Evolutionary conservation across 1,284 basidiomycete species (phyloP).

Genomic region (Phlebopus sp.): DNA sequence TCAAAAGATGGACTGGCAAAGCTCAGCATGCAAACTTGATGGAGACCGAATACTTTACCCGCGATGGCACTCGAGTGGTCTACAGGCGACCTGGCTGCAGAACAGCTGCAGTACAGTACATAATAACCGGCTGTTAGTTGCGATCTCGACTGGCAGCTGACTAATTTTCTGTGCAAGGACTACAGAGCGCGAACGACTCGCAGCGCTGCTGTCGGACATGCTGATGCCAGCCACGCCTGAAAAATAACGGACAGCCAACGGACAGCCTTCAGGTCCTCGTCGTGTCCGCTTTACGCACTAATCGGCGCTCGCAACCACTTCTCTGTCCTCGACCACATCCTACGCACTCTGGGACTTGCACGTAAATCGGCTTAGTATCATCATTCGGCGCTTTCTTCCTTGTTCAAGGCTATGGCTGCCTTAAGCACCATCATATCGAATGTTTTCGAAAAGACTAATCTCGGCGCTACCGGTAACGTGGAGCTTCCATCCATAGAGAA

Average conservation of each 20-base stretch:
- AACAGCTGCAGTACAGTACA: no score
- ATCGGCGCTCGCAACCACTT: neutral
- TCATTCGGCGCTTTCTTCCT: neutral
- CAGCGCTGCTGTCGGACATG: neutral
- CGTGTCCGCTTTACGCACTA: no score
- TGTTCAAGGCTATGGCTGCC: constrained; percentile 4
- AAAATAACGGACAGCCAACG: constrained; percentile 1
- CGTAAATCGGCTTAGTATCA: neutral
- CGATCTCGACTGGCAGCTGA: no score
- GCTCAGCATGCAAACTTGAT: no score
- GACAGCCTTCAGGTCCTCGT: neutral
- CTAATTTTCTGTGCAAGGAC: no score
- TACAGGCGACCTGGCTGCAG: no score
- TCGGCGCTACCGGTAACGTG: constrained; percentile 10
- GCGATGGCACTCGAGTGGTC: no score
- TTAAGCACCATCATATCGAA: constrained; percentile 2
- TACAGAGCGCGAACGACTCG: neutral
- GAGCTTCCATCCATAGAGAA: constrained; percentile 25
- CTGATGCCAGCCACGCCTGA: neutral
- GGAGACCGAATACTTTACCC: no score
- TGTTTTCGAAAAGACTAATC: constrained; percentile 10
- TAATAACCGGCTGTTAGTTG: no score
- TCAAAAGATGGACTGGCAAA: no score
- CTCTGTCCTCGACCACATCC: no score
- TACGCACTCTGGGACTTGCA: no score